Evolutionary conservation across 2,329 filamentous ascomycete genomes (phyloP).

Genomic region (Claviceps sp.): DNA sequence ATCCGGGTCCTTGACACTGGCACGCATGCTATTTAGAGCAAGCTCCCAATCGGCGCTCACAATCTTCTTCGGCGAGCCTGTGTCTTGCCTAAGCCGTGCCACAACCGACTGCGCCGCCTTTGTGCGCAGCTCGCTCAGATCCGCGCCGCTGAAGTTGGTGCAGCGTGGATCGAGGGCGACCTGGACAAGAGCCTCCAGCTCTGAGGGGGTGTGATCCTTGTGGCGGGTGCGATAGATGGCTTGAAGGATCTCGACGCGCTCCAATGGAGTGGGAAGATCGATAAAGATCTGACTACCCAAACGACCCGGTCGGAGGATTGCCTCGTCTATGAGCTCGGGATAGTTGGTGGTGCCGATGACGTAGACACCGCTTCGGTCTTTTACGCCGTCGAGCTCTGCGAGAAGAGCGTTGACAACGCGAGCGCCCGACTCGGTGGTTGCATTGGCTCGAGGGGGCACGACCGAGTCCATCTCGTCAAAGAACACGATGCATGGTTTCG

Average conservation of each 20-base stretch:
- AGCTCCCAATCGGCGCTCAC: constrained; percentile 36
- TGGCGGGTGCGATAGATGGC: constrained; percentile 44
- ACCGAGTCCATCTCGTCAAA: constrained; percentile 96
- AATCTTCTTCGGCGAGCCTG: constrained; percentile 13
- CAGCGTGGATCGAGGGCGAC: constrained; percentile 58
- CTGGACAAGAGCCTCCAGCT: constrained; percentile 39
- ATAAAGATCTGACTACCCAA: constrained; percentile 83
- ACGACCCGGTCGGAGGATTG: constrained; percentile 83
- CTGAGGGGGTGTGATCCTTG: constrained; percentile 25
- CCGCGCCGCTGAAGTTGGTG: constrained; percentile 61
- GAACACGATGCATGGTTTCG: constrained; percentile 87
- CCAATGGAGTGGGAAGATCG: constrained; percentile 64
- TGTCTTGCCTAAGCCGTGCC: constrained; percentile 21
- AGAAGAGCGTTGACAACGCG: constrained; percentile 91
- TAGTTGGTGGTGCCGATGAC: constrained; percentile 91
- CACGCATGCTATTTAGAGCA: constrained; percentile 33
- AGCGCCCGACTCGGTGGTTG: constrained; percentile 67
- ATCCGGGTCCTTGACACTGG: constrained; percentile 34
- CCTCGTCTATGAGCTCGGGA: constrained; percentile 91
- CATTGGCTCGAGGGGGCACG: constrained; percentile 69
- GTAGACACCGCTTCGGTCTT: constrained; percentile 71
- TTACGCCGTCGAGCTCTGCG: constrained; percentile 82
- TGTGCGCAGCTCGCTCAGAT: constrained; percentile 34
- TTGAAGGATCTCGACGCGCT: constrained; percentile 73
- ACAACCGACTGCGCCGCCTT: constrained; percentile 40